Conservation (phyloP, 2,329 filamentous ascomycete genomes). For the Fusarium hainanense region DNA sequence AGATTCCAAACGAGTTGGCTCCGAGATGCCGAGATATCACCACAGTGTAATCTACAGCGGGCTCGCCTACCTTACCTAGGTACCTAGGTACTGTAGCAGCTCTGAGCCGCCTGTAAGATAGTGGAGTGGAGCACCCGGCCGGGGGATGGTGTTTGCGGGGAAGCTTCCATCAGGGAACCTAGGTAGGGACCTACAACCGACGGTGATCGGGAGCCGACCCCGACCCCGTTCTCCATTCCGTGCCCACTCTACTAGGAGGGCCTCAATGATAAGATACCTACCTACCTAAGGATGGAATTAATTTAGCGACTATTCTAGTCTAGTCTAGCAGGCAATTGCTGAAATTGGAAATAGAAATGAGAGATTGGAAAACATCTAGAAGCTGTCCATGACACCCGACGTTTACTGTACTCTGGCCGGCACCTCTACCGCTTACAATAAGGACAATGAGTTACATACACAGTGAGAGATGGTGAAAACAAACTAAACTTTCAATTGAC, state of each 20-base stretch:
- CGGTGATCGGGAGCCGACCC: conserved; percentile 33
- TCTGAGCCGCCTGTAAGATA: background rate
- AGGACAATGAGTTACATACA: conserved; percentile 2
- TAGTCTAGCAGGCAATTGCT: background rate
- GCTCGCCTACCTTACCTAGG: background rate
- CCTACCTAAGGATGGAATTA: background rate
- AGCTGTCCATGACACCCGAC: background rate
- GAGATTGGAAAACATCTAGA: background rate
- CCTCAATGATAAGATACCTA: background rate
- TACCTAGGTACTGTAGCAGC: background rate
- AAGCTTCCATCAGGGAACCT: background rate
- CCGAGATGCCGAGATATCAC: conserved; percentile 47
- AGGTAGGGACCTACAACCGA: conserved; percentile 4
- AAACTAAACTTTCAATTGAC: background rate
- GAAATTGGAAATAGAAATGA: conserved; percentile 1
- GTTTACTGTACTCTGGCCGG: background rate
- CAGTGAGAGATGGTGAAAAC: conserved; percentile 4
- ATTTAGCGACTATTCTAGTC: background rate
- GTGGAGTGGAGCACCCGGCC: background rate
- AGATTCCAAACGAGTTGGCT: background rate
- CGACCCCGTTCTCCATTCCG: conserved; percentile 21
- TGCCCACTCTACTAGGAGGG: conserved; percentile 17
- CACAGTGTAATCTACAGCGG: too few species aligned
- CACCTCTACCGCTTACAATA: background rate
- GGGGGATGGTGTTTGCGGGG: conserved; percentile 31